Base-by-base conservation (phyloP, 2,329 filamentous ascomycete genomes). In the Exophiala calicioides region DNA sequence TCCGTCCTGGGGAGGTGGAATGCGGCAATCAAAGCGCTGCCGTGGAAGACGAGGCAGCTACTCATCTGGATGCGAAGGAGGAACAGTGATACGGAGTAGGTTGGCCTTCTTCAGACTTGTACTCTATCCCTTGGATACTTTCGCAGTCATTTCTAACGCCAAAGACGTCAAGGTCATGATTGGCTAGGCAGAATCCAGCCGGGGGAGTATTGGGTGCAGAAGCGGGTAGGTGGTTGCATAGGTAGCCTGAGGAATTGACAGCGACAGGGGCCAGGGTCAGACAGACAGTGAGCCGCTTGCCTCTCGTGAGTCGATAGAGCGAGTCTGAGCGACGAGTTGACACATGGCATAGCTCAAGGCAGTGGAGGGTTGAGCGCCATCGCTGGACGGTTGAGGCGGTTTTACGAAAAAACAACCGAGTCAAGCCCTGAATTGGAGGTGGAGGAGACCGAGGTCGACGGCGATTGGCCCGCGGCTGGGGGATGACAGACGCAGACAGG, bases 231-330 rank as follows among this genome's bases (percentile, higher is more conserved):
- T 34, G 36, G 36, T 43, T 26, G 44, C 24, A 40, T 38, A 41
- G 40, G 44, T 29, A 48, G 48, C 33, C 44, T 43, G 52, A 43
- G 44, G 47, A 49, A 47, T 45, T 55, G 52, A 50, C 51, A 47
- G 43, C 36, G 42, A 53, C 51, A 16, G 35, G 47, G 47, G 33
- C 32, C 30, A 43, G 47, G 40, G 19, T 15, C 20, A 31, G 41
- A n/a, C 19, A 21, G 29, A n/a, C n/a, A n/a, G n/a, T n/a, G n/a
- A n/a, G n/a, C n/a, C n/a, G n/a, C n/a, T n/a, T n/a, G n/a, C n/a
- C n/a, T 39, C 24, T 12, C 24, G 23, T 37, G 45, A 47, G 37
- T 38, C 20, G 31, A n/a, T n/a, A n/a, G n/a, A n/a, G n/a, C n/a
- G n/a, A n/a, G n/a, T n/a, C n/a, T n/a, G n/a, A n/a, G 20, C 26